phyloP scores from a whole-genome alignment of 2,329 filamentous ascomycete genomes.

The Cyphellophora europaea region DNA sequence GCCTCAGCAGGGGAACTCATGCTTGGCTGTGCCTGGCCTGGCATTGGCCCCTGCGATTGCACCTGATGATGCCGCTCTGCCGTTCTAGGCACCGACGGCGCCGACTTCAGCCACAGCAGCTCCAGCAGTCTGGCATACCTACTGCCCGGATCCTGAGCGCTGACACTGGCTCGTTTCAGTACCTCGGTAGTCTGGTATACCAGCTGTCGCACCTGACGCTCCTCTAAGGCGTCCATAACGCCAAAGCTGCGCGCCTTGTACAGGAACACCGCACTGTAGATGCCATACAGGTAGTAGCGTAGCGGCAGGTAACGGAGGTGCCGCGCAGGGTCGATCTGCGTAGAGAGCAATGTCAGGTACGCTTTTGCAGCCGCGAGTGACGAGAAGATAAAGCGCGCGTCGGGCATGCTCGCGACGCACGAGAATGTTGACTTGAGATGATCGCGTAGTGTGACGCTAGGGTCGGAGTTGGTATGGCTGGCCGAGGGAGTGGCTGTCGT shows the following conservation, averaged over 20 bases:
- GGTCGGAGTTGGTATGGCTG: constrained; percentile 25
- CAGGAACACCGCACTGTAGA: constrained; percentile 56
- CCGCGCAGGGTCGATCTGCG: constrained; percentile 48
- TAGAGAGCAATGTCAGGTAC: constrained; percentile 50
- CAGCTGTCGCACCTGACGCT: constrained; percentile 47
- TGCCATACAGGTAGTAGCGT: constrained; percentile 52
- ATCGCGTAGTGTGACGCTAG: constrained; percentile 28
- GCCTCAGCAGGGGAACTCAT: constrained; percentile 18
- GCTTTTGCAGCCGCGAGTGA: constrained; percentile 56
- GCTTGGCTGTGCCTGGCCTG: constrained; percentile 13
- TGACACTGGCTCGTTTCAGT: constrained; percentile 49
- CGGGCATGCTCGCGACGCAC: constrained; percentile 50
- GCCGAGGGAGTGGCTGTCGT: background rate
- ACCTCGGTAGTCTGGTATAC: constrained; percentile 50
- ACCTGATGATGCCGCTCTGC: too few relatives aligned
- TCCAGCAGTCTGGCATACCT: constrained; percentile 53
- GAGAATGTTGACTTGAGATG: constrained; percentile 36
- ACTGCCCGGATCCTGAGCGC: constrained; percentile 50
- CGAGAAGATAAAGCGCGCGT: constrained; percentile 58
- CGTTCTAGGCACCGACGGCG: constrained; percentile 13
- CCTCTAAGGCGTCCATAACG: constrained; percentile 46
- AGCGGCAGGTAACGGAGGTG: constrained; percentile 56
- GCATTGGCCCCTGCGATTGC: too few relatives aligned
- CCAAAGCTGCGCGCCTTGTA: constrained; percentile 56
- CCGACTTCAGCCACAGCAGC: constrained; percentile 44